phyloP scores from a whole-genome alignment of 148 eudicot genomes.

The Arctostaphylos glauca region DNA sequence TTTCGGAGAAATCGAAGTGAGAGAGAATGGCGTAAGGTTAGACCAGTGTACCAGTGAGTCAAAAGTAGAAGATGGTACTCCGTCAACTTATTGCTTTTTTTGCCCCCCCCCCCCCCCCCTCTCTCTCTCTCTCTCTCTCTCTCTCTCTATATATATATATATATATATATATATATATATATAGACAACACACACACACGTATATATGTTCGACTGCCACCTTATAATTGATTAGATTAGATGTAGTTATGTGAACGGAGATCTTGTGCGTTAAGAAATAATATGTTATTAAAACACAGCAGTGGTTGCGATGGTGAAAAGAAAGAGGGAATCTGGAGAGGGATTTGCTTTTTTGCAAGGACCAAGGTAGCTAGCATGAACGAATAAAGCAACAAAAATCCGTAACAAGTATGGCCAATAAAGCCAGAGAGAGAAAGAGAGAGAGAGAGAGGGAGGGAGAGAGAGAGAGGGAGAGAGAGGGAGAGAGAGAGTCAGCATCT shows the following conservation, averaged over 20 bases:
- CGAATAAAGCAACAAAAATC: constrained; percentile 8
- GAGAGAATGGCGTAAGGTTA: constrained; percentile 13
- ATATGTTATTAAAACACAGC: not conserved
- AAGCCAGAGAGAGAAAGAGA: constrained; percentile 2
- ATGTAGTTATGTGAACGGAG: not conserved
- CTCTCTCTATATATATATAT: too few relatives aligned
- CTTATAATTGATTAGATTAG: not conserved
- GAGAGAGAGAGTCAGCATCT: constrained; percentile 4
- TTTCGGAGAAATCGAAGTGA: not conserved
- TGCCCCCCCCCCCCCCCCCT: not conserved
- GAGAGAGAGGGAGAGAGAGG: not conserved
- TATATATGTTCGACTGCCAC: not conserved
- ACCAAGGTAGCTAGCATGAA: constrained; percentile 29
- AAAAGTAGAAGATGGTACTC: not conserved
- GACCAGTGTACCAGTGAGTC: not conserved
- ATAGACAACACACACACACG: too few relatives aligned
- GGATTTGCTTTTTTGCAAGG: constrained; percentile 43
- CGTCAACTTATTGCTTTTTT: not conserved
- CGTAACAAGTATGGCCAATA: constrained; percentile 7
- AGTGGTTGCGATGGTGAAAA: not conserved
- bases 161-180: too few relatives aligned
- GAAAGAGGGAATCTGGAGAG: constrained; percentile 31
- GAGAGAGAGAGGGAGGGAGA: not conserved
- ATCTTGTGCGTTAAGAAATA: not conserved
- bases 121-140: not conserved